Evolutionary conservation across 768 basidiomycete genomes (phyloP), one percentile per base, ranked within the genome.

Genomic region (Mycena pura): DNA sequence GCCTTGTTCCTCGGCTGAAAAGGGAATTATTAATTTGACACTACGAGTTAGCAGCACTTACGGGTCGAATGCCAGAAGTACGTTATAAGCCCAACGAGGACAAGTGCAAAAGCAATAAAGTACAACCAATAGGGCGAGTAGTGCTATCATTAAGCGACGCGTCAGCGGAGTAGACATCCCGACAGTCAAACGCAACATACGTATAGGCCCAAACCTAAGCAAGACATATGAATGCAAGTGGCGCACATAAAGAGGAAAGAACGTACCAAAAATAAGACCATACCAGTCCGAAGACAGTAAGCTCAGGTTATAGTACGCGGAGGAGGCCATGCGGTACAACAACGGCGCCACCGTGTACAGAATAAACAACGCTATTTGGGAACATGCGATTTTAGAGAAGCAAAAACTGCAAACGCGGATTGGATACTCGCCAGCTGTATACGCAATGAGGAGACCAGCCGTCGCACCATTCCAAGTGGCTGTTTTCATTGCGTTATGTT

Each of bases 31-130:
- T 25, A 1, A 25, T 10, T 56, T 13, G 61, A 15, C 29, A 40
- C 6, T 45, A 41, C 8, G 5, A 51, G 5, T 19, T 10, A 31
- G 34, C 32, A 50, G 21, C 3, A 82, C 92, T 69, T 77, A 93
- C 92, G 93, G 32, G 88, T 88, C 7, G 89, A 84, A 72, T 84
- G 78, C 92, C 93, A 95, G 79, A 95, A 95, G 76, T 95, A 95
- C 34, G 88, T 83, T 68, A 95, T 77, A 5, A 95, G 82, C 3
- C 93, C 93, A 13, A 77, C 31, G 41, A 95, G 72, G 61, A 93
- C 86, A 14, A 94, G 79, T 1, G 74, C 81, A 68, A 90, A 95
- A 0, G 93, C 83, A 61, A 88, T 77, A 76, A 95, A 95, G 80
- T 95, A 95, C 15, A 95, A 82, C 92, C 93, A 95, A 79, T 85